A percentile compares a stretch with the other conserved stretches of the same genome.
Evolutionary conservation across 148 eudicot genomes (phyloP).

Genomic region (Selenicereus undatus): DNA sequence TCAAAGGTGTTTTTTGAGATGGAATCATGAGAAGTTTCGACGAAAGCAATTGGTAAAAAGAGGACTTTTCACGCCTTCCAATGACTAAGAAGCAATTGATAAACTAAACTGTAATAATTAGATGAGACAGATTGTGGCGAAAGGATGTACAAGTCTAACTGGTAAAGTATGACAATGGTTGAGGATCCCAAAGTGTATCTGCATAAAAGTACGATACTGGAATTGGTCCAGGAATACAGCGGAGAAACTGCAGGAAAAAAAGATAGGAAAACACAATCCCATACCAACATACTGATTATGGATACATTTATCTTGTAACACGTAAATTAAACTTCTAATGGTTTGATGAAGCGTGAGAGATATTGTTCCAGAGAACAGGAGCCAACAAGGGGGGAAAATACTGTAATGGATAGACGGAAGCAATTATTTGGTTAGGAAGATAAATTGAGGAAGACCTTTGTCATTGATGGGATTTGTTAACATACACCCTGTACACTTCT

Average conservation of each 20-base stretch:
- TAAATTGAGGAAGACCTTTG: neutral
- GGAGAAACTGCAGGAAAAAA: conserved; percentile 2
- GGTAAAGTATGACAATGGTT: conserved; percentile 18
- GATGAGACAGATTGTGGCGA: conserved; percentile 5
- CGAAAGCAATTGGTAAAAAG: conserved; percentile 9
- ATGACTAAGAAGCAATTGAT: conserved; percentile 11
- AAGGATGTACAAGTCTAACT: conserved; percentile 5
- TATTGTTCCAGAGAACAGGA: neutral
- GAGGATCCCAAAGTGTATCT: conserved; percentile 19
- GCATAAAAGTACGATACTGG: conserved; percentile 16
- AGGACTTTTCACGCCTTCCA: conserved; percentile 19
- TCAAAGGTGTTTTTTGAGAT: neutral
- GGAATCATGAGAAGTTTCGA: conserved; percentile 3
- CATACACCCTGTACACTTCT: neutral
- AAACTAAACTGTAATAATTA: conserved; percentile 15
- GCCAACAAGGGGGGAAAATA: neutral
- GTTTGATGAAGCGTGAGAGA: neutral
- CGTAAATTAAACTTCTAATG: neutral
- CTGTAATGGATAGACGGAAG: neutral
- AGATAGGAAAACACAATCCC: conserved; percentile 7
- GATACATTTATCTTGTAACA: neutral
- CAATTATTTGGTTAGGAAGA: neutral
- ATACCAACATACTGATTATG: neutral
- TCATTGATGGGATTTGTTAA: neutral
- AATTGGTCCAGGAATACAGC: conserved; percentile 6